Percentiles rank a stretch among this genome's conserved stretches.
These are phyloP conservation scores for Limnanthes douglasii DNA, from an alignment of 345 rosid species.

Conservation along the genomic window DNA sequence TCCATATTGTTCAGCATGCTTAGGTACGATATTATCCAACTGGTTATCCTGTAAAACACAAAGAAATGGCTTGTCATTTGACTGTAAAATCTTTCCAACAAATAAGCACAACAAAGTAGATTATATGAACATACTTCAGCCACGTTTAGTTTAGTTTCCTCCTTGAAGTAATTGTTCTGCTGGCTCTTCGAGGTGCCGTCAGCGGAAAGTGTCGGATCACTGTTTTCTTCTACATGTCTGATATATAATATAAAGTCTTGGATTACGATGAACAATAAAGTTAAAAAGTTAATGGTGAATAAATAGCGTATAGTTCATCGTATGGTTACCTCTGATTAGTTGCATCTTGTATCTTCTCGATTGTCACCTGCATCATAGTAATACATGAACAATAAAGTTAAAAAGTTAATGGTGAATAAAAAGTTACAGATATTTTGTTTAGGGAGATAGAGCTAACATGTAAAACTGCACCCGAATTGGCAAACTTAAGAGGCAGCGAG, in stretches of 20 bases:
- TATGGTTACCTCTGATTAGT: constrained; percentile 33
- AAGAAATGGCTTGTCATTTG: constrained; percentile 1
- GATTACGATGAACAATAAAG: background rate
- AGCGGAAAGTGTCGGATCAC: constrained; percentile 17
- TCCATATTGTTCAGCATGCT: constrained; percentile 15
- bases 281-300: constrained; percentile 3
- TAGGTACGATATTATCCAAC: constrained; percentile 9
- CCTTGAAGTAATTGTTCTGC: constrained; percentile 25
- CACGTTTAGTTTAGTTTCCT: constrained; percentile 25
- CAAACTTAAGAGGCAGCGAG: constrained; percentile 80
- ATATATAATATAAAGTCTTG: background rate
- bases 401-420: too few species aligned
- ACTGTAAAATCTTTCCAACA: too few species aligned
- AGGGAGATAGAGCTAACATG: constrained; percentile 45
- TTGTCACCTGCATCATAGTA: constrained; percentile 53
- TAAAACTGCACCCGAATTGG: constrained; percentile 76
- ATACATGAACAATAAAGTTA: too few species aligned
- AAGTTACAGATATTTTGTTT: too few species aligned
- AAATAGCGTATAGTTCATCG: background rate
- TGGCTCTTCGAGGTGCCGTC: constrained; percentile 37
- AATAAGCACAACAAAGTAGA: too few species aligned
- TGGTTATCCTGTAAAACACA: constrained; percentile 29
- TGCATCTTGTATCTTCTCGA: constrained; percentile 49
- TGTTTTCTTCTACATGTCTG: constrained; percentile 42
- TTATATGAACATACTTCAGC: constrained; percentile 23